Base-by-base conservation (phyloP, 768 basidiomycete genomes). In the Stropharia rugosoannulata region DNA sequence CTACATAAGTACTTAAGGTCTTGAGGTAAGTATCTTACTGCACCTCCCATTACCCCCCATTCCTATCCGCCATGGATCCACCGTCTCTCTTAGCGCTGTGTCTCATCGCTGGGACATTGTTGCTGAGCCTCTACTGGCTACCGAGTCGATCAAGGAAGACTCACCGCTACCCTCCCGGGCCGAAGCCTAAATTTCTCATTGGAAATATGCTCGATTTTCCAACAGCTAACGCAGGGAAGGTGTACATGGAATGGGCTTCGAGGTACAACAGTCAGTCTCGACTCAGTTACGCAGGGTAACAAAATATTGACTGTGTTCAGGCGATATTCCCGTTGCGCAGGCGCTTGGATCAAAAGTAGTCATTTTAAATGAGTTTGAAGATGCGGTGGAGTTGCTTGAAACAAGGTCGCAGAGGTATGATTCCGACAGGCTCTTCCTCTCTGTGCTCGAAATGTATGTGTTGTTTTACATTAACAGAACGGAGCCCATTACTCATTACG, bases 391-490 rank as follows among this genome's bases (percentile, higher is more conserved):
- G 32, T 19, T 63, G 9, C 64, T 81, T 13, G 79, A 80, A 57
- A 78, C 77, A 45, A 70, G 76, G 9, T 76, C 76, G 0, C 66
- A 75, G 0, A 75, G 74, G 19, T 80, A 80, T n/a, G n/a, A n/a
- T 48, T 78, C 78, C 10, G 75, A 73, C 47, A 70, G 79, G 5
- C 80, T 77, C 16, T 72, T 72, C 1, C 16, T 60, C 19, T 52
- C 59, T 1, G 45, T 57, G 9, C 11, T 53, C 22, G 35, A 56
- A 5, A 16, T 59, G 59, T 59, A 22, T n/a, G 41, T 43, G 13
- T 27, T 51, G 22, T 19, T 3, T 19, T 16, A 16, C 32, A 5
- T 13, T 27, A 43, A 8, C 19, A 9, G 5, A n/a, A 15, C 35
- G 13, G 0, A 7, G 15, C 41, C 10, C 11, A 36, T 13, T 15